phyloP scores from a whole-genome alignment of 75 land plant genomes.

The Azolla pinnata region DNA sequence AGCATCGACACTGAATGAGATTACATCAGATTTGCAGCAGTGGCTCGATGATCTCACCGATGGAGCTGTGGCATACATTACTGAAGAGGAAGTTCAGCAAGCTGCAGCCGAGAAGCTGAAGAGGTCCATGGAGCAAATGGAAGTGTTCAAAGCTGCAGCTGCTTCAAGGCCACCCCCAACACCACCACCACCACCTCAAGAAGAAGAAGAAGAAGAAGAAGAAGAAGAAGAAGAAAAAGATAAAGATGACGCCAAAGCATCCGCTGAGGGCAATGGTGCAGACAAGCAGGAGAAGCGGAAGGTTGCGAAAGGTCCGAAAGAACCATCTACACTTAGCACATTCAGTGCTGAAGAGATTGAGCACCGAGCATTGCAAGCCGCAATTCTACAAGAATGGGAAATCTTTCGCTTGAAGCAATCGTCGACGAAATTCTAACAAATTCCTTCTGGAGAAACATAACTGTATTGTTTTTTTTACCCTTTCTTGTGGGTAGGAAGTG shows the following conservation, averaged over 20 bases:
- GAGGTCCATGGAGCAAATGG: constrained; percentile 59
- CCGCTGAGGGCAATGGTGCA: constrained; percentile 10
- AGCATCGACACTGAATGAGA: constrained; percentile 70
- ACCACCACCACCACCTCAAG: too few relatives aligned
- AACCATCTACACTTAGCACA: constrained; percentile 62
- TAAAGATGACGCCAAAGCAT: constrained; percentile 21
- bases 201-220: constrained; percentile 26
- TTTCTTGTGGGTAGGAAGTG: too few relatives aligned
- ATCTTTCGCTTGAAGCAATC: constrained; percentile 50
- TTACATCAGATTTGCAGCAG: constrained; percentile 61
- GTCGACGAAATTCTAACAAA: neutral
- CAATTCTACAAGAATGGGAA: constrained; percentile 94
- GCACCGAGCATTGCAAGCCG: constrained; percentile 89
- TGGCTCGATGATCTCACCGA: constrained; percentile 98
- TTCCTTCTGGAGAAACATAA: too few relatives aligned
- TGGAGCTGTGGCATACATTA: constrained; percentile 69
- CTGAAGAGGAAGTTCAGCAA: constrained; percentile 82
- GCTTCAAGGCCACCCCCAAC: constrained; percentile 36
- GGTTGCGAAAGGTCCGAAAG: constrained; percentile 38
- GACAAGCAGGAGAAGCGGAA: constrained; percentile 16
- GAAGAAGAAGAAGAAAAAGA: constrained; percentile 28
- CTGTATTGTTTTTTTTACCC: too few relatives aligned
- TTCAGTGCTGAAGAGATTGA: constrained; percentile 87
- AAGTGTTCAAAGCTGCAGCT: constrained; percentile 59
- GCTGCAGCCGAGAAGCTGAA: constrained; percentile 52